Conservation (phyloP, 495 filamentous ascomycete genomes). For the Aspergillus panamensis region DNA sequence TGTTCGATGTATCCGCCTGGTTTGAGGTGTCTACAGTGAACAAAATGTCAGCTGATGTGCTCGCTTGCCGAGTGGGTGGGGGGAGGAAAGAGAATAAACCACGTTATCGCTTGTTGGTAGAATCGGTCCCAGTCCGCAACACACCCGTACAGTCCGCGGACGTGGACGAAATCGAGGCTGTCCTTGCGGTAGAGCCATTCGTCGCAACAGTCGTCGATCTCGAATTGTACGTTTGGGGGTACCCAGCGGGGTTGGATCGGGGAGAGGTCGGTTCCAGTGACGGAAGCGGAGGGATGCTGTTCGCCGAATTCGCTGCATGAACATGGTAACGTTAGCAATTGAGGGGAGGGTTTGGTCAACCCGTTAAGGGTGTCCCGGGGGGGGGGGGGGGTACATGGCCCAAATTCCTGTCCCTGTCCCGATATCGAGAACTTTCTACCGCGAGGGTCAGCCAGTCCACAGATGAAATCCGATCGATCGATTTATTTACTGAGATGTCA, state of each 20-base stretch:
- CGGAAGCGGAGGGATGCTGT: conserved; percentile 17
- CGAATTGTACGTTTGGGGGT: conserved; percentile 18
- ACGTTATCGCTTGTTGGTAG: conserved; percentile 7
- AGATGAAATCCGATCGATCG: not conserved
- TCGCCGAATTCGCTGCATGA: conserved; percentile 21
- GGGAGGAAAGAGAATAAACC: not conserved
- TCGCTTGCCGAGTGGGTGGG: not conserved
- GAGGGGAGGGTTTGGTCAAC: not conserved
- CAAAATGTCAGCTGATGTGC: no score
- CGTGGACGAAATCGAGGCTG: conserved; percentile 15
- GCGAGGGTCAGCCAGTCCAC: not conserved
- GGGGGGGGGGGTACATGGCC: conserved; percentile 10
- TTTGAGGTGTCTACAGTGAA: conserved; percentile 25
- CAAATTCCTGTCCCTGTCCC: conserved; percentile 17
- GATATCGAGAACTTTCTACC: conserved; percentile 23
- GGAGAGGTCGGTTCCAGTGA: conserved; percentile 24
- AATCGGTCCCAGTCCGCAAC: conserved; percentile 11
- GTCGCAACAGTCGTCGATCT: conserved; percentile 14
- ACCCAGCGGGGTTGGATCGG: conserved; percentile 18
- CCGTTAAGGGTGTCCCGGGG: no score
- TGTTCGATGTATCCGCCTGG: conserved; percentile 44
- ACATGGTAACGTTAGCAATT: no score
- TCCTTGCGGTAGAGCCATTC: conserved; percentile 13
- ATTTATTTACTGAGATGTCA: not conserved
- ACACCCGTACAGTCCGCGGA: conserved; percentile 12